phyloP scores from a whole-genome alignment of 768 basidiomycete genomes.

The Exsudoporus frostii region DNA sequence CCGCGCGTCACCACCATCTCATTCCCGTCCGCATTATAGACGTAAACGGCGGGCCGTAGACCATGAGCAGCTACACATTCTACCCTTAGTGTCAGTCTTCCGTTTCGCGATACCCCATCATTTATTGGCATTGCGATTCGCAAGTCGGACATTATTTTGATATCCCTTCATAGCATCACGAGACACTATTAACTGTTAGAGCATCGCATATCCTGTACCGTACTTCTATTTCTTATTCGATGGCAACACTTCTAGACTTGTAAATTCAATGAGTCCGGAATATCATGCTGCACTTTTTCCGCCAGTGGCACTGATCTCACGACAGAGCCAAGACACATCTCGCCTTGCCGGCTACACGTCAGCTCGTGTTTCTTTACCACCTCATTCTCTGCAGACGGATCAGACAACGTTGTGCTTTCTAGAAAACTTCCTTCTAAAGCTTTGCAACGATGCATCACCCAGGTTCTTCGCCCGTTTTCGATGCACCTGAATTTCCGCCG shows the following conservation, averaged over 20 bases:
- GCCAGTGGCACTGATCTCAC: conserved; percentile 20
- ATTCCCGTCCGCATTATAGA: conserved; percentile 36
- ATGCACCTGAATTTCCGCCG: conserved; percentile 59
- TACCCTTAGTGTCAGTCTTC: conserved; percentile 41
- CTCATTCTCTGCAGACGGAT: conserved; percentile 13
- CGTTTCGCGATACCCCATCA: conserved; percentile 53
- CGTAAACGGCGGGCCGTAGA: conserved; percentile 42
- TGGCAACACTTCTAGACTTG: conserved; percentile 13
- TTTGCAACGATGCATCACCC: conserved; percentile 45
- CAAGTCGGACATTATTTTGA: conserved; percentile 44
- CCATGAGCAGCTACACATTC: conserved; percentile 43
- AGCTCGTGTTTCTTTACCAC: conserved; percentile 24
- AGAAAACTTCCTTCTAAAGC: conserved; percentile 10
- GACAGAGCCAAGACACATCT: neutral
- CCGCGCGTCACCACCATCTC: conserved; percentile 27
- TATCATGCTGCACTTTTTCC: neutral
- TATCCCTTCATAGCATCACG: conserved; percentile 45
- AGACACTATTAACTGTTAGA: conserved; percentile 61
- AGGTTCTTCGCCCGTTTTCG: conserved; percentile 58
- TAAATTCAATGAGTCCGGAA: neutral
- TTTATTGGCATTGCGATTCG: conserved; percentile 45
- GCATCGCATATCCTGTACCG: conserved; percentile 58
- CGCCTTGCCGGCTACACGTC: conserved; percentile 26
- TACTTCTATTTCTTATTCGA: conserved; percentile 34
- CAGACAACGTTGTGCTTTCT: conserved; percentile 14